These are phyloP conservation scores for Barnettozyma vustinii DNA, from an alignment of 805 yeast genomes.

Conservation along the genomic window DNA sequence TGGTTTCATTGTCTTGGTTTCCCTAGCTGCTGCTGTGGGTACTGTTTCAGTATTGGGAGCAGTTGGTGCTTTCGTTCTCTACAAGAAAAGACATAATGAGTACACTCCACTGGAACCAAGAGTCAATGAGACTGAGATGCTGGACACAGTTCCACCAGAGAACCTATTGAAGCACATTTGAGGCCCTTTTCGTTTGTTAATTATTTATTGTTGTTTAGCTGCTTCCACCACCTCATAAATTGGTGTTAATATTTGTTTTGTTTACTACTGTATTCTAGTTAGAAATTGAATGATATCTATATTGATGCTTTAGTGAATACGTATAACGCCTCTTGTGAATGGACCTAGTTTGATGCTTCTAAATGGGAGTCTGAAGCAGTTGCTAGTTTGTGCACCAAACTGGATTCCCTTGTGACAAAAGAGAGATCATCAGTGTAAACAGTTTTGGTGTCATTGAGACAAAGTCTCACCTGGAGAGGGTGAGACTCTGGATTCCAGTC, in stretches of 20 bases:
- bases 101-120: conserved; percentile 46
- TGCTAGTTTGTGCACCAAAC: conserved; percentile 13
- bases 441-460: conserved; percentile 25
- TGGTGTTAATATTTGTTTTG: too few relatives aligned
- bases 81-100: conserved; percentile 33
- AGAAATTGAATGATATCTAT: not conserved
- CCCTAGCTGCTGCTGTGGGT: conserved; percentile 61
- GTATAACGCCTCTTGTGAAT: not conserved
- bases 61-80: conserved; percentile 32
- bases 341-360: not conserved
- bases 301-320: not conserved
- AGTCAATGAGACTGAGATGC: conserved; percentile 56
- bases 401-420: conserved; percentile 20
- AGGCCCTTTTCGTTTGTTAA: not conserved
- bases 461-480: conserved; percentile 26
- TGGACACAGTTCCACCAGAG: conserved; percentile 57
- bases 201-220: not conserved
- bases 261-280: not conserved
- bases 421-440: conserved; percentile 24
- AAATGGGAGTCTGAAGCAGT: not conserved
- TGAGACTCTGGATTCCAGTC: conserved; percentile 48
- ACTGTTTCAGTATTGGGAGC: conserved; percentile 38
- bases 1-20: conserved; percentile 66
- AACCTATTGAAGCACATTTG: conserved; percentile 36
- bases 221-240: not conserved